Evolutionary conservation across 768 basidiomycete genomes (phyloP).

Genomic region (Trametes cubensis): DNA sequence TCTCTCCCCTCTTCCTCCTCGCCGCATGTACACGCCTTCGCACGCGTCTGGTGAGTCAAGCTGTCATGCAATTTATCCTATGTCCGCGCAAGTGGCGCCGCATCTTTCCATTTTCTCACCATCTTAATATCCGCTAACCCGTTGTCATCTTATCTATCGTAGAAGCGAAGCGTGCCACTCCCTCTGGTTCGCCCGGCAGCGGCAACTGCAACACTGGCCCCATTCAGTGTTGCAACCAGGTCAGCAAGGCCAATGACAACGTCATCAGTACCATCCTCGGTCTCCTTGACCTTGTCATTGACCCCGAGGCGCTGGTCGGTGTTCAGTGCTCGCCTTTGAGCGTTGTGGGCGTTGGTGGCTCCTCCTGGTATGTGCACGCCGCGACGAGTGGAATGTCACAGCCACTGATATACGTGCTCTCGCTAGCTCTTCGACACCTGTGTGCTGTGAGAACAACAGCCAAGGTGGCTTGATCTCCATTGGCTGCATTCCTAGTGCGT

Average conservation of each 20-base stretch:
- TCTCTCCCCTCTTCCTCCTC: conserved; percentile 19
- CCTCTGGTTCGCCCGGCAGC: conserved; percentile 15
- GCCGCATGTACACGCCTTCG: conserved; percentile 13
- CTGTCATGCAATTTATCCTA: background rate
- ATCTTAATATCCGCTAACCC: background rate
- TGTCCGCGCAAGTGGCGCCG: background rate
- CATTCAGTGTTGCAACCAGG: conserved; percentile 37
- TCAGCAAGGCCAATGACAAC: conserved; percentile 21
- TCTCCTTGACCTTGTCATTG: conserved; percentile 17
- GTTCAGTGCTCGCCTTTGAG: conserved; percentile 26
- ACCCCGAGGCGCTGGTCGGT: conserved; percentile 27
- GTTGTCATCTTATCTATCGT: background rate
- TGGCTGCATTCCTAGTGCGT: conserved; percentile 32
- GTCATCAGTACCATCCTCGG: conserved; percentile 25
- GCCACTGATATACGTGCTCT: background rate
- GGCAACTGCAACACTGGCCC: conserved; percentile 35
- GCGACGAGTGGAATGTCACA: too few relatives aligned
- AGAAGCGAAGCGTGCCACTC: conserved; percentile 20
- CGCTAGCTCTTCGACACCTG: conserved; percentile 25
- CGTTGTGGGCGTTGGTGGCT: conserved; percentile 23
- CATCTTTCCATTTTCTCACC: conserved; percentile 1
- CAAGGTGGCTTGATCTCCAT: conserved; percentile 32
- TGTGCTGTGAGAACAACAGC: conserved; percentile 35
- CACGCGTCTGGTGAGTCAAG: conserved; percentile 13
- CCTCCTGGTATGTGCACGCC: conserved; percentile 25